Evolutionary conservation across 768 basidiomycete species (phyloP).

Genomic region (Kwoniella dejecticola): DNA sequence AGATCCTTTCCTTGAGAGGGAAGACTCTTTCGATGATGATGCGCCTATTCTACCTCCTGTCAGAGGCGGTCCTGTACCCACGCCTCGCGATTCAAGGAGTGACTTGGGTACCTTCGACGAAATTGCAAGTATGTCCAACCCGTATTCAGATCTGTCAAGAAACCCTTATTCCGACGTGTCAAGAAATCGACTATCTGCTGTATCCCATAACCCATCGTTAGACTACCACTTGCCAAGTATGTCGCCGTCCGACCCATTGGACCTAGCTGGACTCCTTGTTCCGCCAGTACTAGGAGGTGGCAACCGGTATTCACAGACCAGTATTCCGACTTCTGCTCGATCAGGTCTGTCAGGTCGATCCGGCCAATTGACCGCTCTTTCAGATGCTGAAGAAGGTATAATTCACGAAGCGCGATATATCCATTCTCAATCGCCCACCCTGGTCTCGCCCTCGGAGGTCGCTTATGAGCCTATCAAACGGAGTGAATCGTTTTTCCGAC

Average conservation of each 20-base stretch:
- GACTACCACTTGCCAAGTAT: constrained; percentile 58
- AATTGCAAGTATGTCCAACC: constrained; percentile 24
- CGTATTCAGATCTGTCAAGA: constrained; percentile 17
- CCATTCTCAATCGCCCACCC: constrained; percentile 20
- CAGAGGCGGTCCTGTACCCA: constrained; percentile 29
- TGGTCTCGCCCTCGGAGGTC: constrained; percentile 57
- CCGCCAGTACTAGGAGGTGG: neutral
- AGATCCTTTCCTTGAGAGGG: constrained; percentile 23
- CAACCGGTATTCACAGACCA: constrained; percentile 14
- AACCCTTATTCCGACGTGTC: constrained; percentile 16
- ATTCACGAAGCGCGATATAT: constrained; percentile 22
- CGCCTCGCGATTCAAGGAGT: constrained; percentile 51
- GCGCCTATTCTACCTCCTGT: constrained; percentile 53
- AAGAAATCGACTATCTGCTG: constrained; percentile 8
- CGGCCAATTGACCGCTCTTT: constrained; percentile 19
- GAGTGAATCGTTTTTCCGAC: constrained; percentile 51
- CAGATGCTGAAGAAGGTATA: constrained; percentile 39
- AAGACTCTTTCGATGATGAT: constrained; percentile 27
- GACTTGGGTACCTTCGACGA: constrained; percentile 31
- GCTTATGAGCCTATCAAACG: constrained; percentile 79
- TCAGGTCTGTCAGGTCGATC: constrained; percentile 16
- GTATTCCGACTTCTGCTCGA: constrained; percentile 21
- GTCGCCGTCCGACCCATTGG: constrained; percentile 60
- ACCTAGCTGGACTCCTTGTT: constrained; percentile 59
- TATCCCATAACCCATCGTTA: constrained; percentile 38